Evolutionary conservation across 768 basidiomycete genomes (phyloP).

Genomic region (Psilocybe subaeruginosa): DNA sequence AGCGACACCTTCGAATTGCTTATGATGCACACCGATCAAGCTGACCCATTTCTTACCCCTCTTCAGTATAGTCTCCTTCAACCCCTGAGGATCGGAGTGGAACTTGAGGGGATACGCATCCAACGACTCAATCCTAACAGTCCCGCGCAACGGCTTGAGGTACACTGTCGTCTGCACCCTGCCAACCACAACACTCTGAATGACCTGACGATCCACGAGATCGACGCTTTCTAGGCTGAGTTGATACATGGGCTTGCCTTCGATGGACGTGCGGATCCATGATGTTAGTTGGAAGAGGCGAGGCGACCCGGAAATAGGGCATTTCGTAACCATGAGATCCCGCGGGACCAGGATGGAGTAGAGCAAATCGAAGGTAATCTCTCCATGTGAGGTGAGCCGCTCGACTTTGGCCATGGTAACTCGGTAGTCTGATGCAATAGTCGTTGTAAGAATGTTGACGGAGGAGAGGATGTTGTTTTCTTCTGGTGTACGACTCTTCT

Average conservation of each 20-base stretch:
- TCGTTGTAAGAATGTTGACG: slow-evolving; percentile 51
- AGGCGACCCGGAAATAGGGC: slow-evolving; percentile 55
- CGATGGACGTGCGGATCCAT: slow-evolving; percentile 37
- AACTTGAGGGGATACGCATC: slow-evolving; percentile 58
- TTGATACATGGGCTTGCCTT: slow-evolving; percentile 42
- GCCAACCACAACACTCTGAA: slow-evolving; percentile 40
- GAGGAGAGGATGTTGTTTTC: slow-evolving; percentile 48
- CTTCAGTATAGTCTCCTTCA: slow-evolving; percentile 40
- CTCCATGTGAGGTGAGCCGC: slow-evolving; percentile 51
- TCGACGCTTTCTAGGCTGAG: slow-evolving; percentile 56
- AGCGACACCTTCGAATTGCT: slow-evolving; percentile 57
- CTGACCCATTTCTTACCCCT: slow-evolving; percentile 63
- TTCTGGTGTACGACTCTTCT: slow-evolving; percentile 39
- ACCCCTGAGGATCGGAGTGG: slow-evolving; percentile 44
- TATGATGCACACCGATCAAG: slow-evolving; percentile 58
- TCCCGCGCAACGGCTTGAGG: slow-evolving; percentile 49
- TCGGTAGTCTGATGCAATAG: slow-evolving; percentile 52
- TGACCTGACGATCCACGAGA: slow-evolving; percentile 41
- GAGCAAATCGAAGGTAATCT: slow-evolving; percentile 61
- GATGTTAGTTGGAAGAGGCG: slow-evolving; percentile 50
- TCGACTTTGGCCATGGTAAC: slow-evolving; percentile 48
- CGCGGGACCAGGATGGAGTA: slow-evolving; percentile 59
- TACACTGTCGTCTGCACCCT: slow-evolving; percentile 42
- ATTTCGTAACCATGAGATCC: slow-evolving; percentile 50
- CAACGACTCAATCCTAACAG: slow-evolving; percentile 50